phyloP scores from a whole-genome alignment of 31 red algal species.

The Bonnemaisonia californica region DNA sequence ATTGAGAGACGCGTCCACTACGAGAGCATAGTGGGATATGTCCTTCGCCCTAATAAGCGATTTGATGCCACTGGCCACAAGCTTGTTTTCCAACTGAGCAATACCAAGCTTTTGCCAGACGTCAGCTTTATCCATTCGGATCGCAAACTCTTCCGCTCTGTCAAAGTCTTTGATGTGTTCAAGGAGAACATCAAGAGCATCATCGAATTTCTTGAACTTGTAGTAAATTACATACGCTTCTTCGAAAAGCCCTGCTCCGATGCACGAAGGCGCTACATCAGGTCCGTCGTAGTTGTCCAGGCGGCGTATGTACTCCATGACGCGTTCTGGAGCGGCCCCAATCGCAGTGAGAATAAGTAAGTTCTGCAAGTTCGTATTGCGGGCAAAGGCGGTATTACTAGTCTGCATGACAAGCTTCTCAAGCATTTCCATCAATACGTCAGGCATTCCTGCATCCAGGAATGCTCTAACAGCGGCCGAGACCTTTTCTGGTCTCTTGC shows the following conservation, averaged over 20 bases:
- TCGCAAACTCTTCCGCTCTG: slow-evolving; percentile 87
- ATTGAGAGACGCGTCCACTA: slow-evolving; percentile 78
- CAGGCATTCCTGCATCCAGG: slow-evolving; percentile 88
- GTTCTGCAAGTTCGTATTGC: slow-evolving; percentile 96
- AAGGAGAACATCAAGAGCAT: slow-evolving; percentile 89
- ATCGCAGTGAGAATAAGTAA: slow-evolving; percentile 94
- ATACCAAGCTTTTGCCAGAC: slow-evolving; percentile 91
- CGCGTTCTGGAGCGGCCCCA: slow-evolving; percentile 82
- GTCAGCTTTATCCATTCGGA: slow-evolving; percentile 74
- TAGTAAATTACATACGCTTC: slow-evolving; percentile 95
- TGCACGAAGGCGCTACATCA: slow-evolving; percentile 85
- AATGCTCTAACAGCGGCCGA: slow-evolving; percentile 92
- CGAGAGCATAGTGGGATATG: slow-evolving; percentile 63
- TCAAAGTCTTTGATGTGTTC: slow-evolving; percentile 96
- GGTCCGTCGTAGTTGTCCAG: slow-evolving; percentile 93
- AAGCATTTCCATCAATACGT: slow-evolving; percentile 94
- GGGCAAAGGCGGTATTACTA: slow-evolving; percentile 85
- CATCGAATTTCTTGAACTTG: slow-evolving; percentile 92
- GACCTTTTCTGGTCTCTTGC: slow-evolving; percentile 87
- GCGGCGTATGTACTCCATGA: slow-evolving; percentile 93
- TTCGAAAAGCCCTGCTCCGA: slow-evolving; percentile 90
- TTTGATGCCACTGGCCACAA: slow-evolving; percentile 78
- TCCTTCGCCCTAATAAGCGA: slow-evolving; percentile 84
- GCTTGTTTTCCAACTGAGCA: slow-evolving; percentile 64
- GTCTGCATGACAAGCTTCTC: slow-evolving; percentile 96